These are phyloP conservation scores for Puccinia polysora DNA, from an alignment of 1,284 basidiomycete genomes.

Conservation along the genomic window DNA sequence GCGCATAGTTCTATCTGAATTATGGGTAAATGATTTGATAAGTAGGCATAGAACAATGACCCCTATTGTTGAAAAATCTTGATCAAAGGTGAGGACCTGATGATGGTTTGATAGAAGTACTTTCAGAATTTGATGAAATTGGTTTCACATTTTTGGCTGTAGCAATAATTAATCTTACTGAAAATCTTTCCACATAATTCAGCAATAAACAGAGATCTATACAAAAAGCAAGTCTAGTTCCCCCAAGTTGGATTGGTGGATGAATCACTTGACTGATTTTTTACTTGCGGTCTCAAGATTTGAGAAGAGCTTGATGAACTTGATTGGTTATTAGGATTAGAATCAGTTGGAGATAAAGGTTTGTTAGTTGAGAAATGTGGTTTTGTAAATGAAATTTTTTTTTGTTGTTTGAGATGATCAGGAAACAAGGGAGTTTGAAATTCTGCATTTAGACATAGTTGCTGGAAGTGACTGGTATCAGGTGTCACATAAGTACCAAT, in stretches of 20 bases:
- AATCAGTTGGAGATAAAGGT: too few species aligned
- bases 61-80: neutral
- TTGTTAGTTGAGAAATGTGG: neutral
- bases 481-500: too few species aligned
- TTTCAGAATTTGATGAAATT: neutral
- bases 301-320: neutral
- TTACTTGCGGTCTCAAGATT: neutral
- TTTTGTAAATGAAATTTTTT: neutral
- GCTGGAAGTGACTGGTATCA: conserved; percentile 17
- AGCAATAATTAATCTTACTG: neutral
- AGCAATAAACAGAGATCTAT: neutral
- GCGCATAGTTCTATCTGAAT: too few species aligned
- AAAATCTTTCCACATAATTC: neutral
- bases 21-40: too few species aligned
- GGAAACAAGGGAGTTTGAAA: neutral
- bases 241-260: neutral
- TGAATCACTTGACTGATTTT: neutral
- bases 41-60: neutral
- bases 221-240: neutral
- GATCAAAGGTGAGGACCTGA: neutral
- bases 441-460: neutral
- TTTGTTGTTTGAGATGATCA: neutral
- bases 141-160: neutral
- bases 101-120: neutral
- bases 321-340: too few species aligned